phyloP scores from a whole-genome alignment of 148 eudicot species.

The Polygonum aviculare region DNA sequence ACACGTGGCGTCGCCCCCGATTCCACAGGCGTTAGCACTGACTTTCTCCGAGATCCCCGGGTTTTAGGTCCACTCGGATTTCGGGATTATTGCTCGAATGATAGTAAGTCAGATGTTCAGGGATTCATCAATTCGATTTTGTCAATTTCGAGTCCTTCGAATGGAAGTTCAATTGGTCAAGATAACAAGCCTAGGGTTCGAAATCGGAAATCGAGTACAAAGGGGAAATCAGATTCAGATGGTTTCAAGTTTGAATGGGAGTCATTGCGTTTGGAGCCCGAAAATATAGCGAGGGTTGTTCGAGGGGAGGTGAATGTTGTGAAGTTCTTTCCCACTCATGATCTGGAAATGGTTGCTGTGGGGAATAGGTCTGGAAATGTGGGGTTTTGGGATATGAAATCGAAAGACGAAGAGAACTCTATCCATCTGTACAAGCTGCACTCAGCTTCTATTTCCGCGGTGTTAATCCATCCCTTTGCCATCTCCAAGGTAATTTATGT shows the following conservation, averaged over 20 bases:
- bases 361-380: constrained; percentile 73
- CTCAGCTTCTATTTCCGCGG: constrained; percentile 54
- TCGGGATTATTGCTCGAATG: constrained; percentile 37
- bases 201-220: neutral
- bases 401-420: constrained; percentile 38
- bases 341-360: constrained; percentile 53
- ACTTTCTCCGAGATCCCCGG: constrained; percentile 8
- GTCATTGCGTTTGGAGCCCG: constrained; percentile 34
- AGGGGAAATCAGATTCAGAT: neutral
- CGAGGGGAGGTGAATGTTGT: constrained; percentile 46
- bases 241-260: constrained; percentile 5
- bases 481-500: constrained; percentile 49
- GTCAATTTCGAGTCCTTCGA: neutral
- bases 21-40: constrained; percentile 35
- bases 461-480: constrained; percentile 57
- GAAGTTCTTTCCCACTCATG: constrained; percentile 50
- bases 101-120: constrained; percentile 19
- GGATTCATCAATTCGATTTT: constrained; percentile 14
- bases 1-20: constrained; percentile 56
- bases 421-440: constrained; percentile 66
- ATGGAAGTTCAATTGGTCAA: neutral
- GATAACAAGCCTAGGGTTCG: neutral
- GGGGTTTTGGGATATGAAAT: constrained; percentile 82
- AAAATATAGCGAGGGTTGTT: constrained; percentile 67
- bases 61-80: no score